Percentiles rank a stretch among this genome's conserved stretches.
Conservation (phyloP, 1,284 basidiomycete species). For the Papiliotrema terrestris region DNA sequence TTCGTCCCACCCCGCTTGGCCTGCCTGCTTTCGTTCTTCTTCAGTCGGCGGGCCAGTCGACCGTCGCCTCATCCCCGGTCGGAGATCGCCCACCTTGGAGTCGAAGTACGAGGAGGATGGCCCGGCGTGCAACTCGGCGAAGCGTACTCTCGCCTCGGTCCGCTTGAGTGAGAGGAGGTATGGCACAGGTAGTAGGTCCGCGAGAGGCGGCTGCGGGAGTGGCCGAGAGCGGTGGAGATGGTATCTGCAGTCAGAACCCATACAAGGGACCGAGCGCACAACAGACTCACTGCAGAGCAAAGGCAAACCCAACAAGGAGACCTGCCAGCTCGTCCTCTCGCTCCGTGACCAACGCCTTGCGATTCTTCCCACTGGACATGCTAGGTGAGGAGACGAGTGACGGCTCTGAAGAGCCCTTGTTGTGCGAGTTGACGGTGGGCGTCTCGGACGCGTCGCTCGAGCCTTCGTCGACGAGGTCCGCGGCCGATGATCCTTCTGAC, state of each 20-base stretch:
- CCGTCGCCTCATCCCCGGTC: slow-evolving; percentile 26
- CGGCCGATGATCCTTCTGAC: background rate
- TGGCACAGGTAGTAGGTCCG: slow-evolving; percentile 38
- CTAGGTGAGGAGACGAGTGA: background rate
- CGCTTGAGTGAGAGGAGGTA: slow-evolving; percentile 44
- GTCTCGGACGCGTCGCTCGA: too few species aligned
- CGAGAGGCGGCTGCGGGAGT: slow-evolving; percentile 42
- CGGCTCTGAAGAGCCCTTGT: background rate
- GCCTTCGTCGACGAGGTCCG: background rate
- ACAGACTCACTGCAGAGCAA: slow-evolving; percentile 41
- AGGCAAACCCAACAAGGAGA: slow-evolving; percentile 42
- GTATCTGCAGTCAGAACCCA: slow-evolving; percentile 22
- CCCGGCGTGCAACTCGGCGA: slow-evolving; percentile 37
- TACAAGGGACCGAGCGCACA: background rate
- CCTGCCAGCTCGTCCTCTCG: slow-evolving; percentile 40
- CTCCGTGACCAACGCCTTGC: slow-evolving; percentile 2
- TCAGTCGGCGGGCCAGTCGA: slow-evolving; percentile 25
- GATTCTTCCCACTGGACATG: background rate
- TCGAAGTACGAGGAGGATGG: slow-evolving; percentile 11
- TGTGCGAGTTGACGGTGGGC: background rate
- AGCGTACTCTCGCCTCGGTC: slow-evolving; percentile 44
- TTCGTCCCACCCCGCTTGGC: slow-evolving; percentile 22
- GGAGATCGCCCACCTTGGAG: background rate
- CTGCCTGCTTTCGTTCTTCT: slow-evolving; percentile 15
- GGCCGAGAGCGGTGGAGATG: slow-evolving; percentile 43